phyloP scores from a whole-genome alignment of 148 eudicot genomes.

The Polygonum maritimum region DNA sequence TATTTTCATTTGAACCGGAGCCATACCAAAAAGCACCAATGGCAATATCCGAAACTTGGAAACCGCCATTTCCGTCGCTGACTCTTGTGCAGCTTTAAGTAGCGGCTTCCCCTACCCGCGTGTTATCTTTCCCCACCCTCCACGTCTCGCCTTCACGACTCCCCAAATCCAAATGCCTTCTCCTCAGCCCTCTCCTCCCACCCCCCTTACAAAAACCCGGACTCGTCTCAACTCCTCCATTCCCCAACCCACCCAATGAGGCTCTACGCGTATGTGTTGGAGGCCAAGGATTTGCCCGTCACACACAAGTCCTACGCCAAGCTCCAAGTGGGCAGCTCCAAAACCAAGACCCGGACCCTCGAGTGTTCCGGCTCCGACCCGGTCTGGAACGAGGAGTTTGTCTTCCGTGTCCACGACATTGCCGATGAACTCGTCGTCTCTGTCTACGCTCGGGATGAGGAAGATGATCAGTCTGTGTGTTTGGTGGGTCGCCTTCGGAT shows the following conservation, averaged over 20 bases:
- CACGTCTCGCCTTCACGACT: no score
- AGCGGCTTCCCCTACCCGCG: no score
- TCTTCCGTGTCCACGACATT: slow-evolving; percentile 55
- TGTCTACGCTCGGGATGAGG: slow-evolving; percentile 35
- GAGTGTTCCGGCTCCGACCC: slow-evolving; percentile 39
- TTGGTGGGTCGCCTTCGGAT: slow-evolving; percentile 67
- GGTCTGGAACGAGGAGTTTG: slow-evolving; percentile 92
- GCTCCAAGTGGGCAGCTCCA: slow-evolving; percentile 62
- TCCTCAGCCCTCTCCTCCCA: no score
- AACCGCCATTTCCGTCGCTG: no score
- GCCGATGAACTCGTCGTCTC: slow-evolving; percentile 61
- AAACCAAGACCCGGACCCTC: slow-evolving; percentile 52
- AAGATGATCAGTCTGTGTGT: slow-evolving; percentile 27
- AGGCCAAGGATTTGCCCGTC: slow-evolving; percentile 47
- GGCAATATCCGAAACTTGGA: no score
- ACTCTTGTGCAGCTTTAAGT: no score
- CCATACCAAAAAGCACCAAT: no score
- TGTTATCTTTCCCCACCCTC: no score
- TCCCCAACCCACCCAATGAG: slow-evolving; percentile 28
- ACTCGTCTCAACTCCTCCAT: no score
- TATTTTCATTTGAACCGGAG: no score
- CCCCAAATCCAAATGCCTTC: no score
- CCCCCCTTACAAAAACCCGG: no score
- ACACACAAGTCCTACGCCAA: slow-evolving; percentile 42
- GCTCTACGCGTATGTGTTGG: slow-evolving; percentile 60